A percentile compares a stretch with the other conserved stretches of the same genome.
Conservation (phyloP, 495 filamentous ascomycete species). For the Tuber calosporum region DNA sequence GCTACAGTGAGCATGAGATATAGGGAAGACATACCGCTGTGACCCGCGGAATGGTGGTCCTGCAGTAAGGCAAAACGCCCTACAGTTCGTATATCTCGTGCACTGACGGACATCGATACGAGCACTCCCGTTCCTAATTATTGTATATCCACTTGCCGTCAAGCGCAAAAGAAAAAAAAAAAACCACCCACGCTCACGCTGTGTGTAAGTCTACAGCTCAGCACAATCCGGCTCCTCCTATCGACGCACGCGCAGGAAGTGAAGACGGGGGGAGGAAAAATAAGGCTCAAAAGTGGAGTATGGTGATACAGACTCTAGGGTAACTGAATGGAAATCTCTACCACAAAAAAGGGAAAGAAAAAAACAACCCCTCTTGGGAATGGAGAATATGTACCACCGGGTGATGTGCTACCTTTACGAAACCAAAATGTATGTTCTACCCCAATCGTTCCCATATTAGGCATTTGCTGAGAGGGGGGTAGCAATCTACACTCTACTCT, state of each 20-base stretch:
- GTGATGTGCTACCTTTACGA: too few species aligned
- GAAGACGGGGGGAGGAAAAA: background rate
- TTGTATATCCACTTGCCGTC: background rate
- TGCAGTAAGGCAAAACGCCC: background rate
- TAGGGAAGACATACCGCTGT: background rate
- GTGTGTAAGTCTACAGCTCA: background rate
- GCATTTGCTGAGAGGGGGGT: background rate
- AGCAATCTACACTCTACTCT: background rate
- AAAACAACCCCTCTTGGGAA: background rate
- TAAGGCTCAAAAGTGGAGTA: background rate
- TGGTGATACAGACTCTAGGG: background rate
- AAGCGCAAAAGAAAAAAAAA: background rate
- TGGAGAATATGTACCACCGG: background rate
- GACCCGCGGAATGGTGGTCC: background rate
- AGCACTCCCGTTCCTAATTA: background rate
- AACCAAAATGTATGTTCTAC: background rate
- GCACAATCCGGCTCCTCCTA: background rate
- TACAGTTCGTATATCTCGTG: background rate
- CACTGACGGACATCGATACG: background rate
- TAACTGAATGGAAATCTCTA: background rate
- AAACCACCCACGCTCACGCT: too few species aligned
- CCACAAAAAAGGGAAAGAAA: background rate
- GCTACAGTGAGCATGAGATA: background rate
- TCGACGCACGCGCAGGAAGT: background rate
- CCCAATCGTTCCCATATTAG: background rate